Base-by-base conservation (phyloP, 306 rosid genomes). In the Calophaca sinica region DNA sequence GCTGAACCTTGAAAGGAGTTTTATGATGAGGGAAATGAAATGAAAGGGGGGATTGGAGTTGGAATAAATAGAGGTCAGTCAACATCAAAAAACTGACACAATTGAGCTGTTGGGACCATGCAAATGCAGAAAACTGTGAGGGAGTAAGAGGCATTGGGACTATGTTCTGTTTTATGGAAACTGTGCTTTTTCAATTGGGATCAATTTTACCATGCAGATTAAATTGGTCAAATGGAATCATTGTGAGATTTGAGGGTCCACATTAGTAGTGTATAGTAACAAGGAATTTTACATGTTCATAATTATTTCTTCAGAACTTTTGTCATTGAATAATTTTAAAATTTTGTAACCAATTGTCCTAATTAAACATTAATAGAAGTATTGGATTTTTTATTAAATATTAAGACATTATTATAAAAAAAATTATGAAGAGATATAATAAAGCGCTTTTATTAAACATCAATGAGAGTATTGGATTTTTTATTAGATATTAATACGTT, bases 61-160 rank as follows among this genome's bases (percentile, higher is more conserved):
- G 76, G 89, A 87, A 83, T 91, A 88, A 81, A 89, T 88, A 91
- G 89, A 88, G 78, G 84, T 12, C 78, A 74, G 87, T 89, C 92
- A 81, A 77, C 84, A 74, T 86, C 88, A 80, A 46, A 42, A 76
- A 20, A 20, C 26, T 72, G 83, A 84, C 79, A 76, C 74, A 76
- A 41, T 73, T 72, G 72, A 70, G 86, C 82, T 79, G 84, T 42
- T 83, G 87, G 85, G 91, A 79, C 87, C 89, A 81, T 72, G 88
- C 83, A 78, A 82, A 52, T 44, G 63, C 76, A 72, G 76, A 65
- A 36, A 64, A 72, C 10, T 75, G 78, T 38, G 61, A 58, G 31
- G 48, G 51, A 26, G 76, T 62, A 74, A 77, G 70, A 36, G 53
- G 62, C 65, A 63, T 75, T 39, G 76, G 78, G 59, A 68, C 77